Percentiles rank a stretch among this genome's conserved stretches.
Conservation (phyloP, 164 flowering plant species). For the Stephania yunnanensis region DNA sequence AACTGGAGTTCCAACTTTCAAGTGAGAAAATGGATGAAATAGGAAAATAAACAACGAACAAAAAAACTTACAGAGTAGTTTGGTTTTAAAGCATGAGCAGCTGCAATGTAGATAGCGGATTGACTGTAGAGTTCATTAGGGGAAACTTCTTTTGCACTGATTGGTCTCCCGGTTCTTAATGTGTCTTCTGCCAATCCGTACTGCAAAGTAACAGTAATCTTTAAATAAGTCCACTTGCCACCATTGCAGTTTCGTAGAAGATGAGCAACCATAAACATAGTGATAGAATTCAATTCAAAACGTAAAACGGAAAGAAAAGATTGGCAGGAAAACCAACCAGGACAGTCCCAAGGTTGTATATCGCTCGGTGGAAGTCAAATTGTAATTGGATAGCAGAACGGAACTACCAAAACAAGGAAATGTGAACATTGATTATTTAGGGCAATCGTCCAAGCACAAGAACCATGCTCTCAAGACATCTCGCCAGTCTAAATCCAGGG, state of each 20-base stretch:
- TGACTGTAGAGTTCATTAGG: constrained; percentile 85
- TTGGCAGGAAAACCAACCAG: constrained; percentile 54
- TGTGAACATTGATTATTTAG: background rate
- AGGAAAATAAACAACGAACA: background rate
- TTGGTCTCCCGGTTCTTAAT: constrained; percentile 69
- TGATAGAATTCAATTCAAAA: background rate
- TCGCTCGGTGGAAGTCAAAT: constrained; percentile 97
- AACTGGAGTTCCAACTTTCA: background rate
- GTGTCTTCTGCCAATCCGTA: constrained; percentile 99
- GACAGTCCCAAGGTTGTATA: constrained; percentile 98
- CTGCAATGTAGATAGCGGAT: constrained; percentile 93
- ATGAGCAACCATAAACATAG: background rate
- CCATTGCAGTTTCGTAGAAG: constrained; percentile 2
- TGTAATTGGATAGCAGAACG: constrained; percentile 91
- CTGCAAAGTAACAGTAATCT: constrained; percentile 31
- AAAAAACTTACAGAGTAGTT: constrained; percentile 66
- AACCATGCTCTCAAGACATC: background rate
- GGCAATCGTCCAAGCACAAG: background rate
- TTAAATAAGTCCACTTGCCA: background rate
- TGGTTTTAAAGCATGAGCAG: constrained; percentile 96
- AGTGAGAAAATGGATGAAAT: background rate
- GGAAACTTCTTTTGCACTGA: constrained; percentile 54
- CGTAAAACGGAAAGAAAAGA: background rate
- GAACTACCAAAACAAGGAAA: constrained; percentile 50
- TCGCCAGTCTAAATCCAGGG: background rate